A percentile compares a stretch with the other conserved stretches of the same genome.
phyloP scores from a whole-genome alignment of 2,329 filamentous ascomycete genomes.

The Colletotrichum higginsianum region DNA sequence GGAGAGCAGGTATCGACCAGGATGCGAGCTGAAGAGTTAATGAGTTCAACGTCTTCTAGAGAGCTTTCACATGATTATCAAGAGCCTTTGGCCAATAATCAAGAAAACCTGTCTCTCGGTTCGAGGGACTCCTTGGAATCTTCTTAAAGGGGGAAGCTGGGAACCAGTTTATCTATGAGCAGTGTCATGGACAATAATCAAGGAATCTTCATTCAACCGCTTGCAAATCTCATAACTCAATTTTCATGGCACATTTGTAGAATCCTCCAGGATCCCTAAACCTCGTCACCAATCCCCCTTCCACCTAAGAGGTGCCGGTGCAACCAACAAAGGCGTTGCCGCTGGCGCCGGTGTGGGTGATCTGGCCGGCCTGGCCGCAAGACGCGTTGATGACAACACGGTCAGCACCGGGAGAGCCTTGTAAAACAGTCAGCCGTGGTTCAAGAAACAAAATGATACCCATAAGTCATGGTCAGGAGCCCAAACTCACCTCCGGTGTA shows the following conservation, averaged over 20 bases:
- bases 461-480: background rate
- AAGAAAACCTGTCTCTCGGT: no score
- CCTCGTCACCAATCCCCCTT: background rate
- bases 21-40: no score
- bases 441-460: background rate
- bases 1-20: no score
- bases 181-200: background rate
- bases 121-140: no score
- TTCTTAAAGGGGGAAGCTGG: no score
- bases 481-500: constrained; percentile 68
- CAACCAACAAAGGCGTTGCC: constrained; percentile 77
- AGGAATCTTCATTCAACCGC: no score
- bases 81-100: no score
- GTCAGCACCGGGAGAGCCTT: constrained; percentile 75
- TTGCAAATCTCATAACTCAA: background rate
- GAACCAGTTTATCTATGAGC: background rate
- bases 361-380: constrained; percentile 73
- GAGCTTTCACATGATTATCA: no score
- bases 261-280: background rate
- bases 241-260: background rate
- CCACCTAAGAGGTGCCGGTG: constrained; percentile 15
- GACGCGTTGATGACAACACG: constrained; percentile 74
- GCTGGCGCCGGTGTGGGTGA: constrained; percentile 81
- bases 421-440: constrained; percentile 5
- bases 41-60: no score